Evolutionary conservation across 1,284 basidiomycete species (phyloP).

Genomic region (Pseudozyma thailandica): DNA sequence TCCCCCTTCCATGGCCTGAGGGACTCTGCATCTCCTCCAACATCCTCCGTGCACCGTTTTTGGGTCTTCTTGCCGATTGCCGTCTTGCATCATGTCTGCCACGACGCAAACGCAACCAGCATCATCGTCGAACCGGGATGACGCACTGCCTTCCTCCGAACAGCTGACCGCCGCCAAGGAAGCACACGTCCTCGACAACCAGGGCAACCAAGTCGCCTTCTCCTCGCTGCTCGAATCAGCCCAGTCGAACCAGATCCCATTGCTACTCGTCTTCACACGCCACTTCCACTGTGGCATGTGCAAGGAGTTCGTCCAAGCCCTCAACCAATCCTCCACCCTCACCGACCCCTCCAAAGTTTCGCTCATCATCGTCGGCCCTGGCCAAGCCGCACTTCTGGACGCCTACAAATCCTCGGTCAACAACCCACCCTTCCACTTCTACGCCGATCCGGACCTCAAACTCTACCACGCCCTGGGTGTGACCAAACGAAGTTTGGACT

Average conservation of each 20-base stretch:
- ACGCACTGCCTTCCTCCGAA: constrained; percentile 21
- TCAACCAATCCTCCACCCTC: constrained; percentile 18
- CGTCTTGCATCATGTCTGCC: constrained; percentile 17
- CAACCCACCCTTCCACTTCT: constrained; percentile 29
- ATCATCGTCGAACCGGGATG: constrained; percentile 8
- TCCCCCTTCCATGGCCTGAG: no score
- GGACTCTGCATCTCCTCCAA: background rate
- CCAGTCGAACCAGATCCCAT: constrained; percentile 2
- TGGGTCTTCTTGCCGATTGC: background rate
- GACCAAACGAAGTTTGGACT: constrained; percentile 22
- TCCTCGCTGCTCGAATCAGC: constrained; percentile 16
- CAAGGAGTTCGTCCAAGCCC: constrained; percentile 32
- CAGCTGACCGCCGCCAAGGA: constrained; percentile 31
- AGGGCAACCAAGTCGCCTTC: constrained; percentile 13
- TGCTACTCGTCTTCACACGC: constrained; percentile 42
- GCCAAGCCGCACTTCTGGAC: constrained; percentile 18
- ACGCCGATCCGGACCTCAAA: constrained; percentile 32
- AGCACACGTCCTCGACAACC: constrained; percentile 19
- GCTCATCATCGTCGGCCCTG: constrained; percentile 43
- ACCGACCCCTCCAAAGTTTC: constrained; percentile 15
- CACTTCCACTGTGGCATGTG: constrained; percentile 58
- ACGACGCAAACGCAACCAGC: background rate
- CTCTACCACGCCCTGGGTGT: constrained; percentile 47
- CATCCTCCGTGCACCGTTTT: no score
- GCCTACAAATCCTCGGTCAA: constrained; percentile 18